Percentiles rank a stretch among this genome's conserved stretches.
These are phyloP conservation scores for Eremomyces bilateralis DNA, from an alignment of 495 filamentous ascomycete species.

Conservation along the genomic window DNA sequence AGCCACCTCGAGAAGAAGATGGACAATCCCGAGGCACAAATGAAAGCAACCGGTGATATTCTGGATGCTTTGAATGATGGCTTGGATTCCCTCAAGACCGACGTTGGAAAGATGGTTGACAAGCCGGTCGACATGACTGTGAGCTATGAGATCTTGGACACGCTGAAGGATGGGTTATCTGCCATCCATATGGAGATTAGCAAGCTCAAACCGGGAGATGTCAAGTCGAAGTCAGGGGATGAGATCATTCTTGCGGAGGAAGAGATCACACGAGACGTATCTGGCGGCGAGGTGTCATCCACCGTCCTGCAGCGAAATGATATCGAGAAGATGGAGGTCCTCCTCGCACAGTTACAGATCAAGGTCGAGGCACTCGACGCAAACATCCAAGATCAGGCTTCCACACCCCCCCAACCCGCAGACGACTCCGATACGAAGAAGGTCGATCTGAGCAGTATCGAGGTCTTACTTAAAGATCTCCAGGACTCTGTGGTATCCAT, in stretches of 20 bases:
- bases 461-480: conserved; percentile 33
- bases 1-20: conserved; percentile 33
- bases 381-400: conserved; percentile 18
- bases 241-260: conserved; percentile 22
- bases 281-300: conserved; percentile 15
- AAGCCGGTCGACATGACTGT: conserved; percentile 62
- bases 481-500: conserved; percentile 32
- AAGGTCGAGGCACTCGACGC: conserved; percentile 67
- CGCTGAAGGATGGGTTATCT: conserved; percentile 57
- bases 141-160: conserved; percentile 68
- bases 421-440: conserved; percentile 29
- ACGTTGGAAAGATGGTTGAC: conserved; percentile 55
- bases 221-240: conserved; percentile 16
- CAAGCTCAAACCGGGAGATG: conserved; percentile 28
- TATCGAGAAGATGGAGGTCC: conserved; percentile 59
- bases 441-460: conserved; percentile 38
- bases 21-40: conserved; percentile 31
- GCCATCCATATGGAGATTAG: conserved; percentile 57
- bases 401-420: conserved; percentile 19
- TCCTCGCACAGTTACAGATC: conserved; percentile 59
- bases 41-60: conserved; percentile 47
- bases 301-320: conserved; percentile 38
- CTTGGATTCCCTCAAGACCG: conserved; percentile 44
- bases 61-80: conserved; percentile 70
- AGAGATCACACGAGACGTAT: conserved; percentile 4